Base-by-base conservation (phyloP, 495 filamentous ascomycete species). In the Aspergillus cristatus region DNA sequence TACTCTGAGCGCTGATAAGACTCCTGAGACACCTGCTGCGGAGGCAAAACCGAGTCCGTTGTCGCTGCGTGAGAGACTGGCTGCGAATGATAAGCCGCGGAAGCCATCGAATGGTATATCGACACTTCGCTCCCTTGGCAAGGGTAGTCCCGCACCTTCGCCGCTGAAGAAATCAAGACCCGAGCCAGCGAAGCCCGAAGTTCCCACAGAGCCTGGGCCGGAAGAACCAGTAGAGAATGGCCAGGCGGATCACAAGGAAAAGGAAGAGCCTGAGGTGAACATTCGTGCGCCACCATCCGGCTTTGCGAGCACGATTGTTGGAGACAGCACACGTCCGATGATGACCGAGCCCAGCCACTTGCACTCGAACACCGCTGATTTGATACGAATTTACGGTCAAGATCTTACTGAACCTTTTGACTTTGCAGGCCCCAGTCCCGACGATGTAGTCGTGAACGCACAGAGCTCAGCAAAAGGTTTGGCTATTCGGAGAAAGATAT, bases 361-460 rank as follows among this genome's bases (percentile, higher is more conserved):
- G 51, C 44, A 54, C 41, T 43, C 60, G 45, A 53, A 48, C 35
- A 46, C 45, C 47, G 40, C 74, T 63, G 63, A 69, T 63, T 35
- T 64, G 69, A 54, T 78, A 65, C 46, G 73, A 72, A 58, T 68
- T 46, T 54, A 64, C 55, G 58, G 56, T 47, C 52, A 60, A 38
- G 51, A 65, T 35, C 52, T 65, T 59, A 54, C 67, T 70, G 60
- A 76, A 62, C 54, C 57, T 28, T 71, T 67, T 62, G 77, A 80
- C 37, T 98, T 97, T 67, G 67, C 81, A 76, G 84, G 74, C 44
- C 91, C 91, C 38, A 96, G 90, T 58, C 91, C 91, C 48, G 91
- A 98, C 63, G 93, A 96, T 63, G 67, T 90, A 43, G 82, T 97
- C 41, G 64, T 81, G 28, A 76, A 79, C 56, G 91, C 91, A 43